phyloP scores from a whole-genome alignment of 805 yeast genomes.

The Yamadazyma endophytica region DNA sequence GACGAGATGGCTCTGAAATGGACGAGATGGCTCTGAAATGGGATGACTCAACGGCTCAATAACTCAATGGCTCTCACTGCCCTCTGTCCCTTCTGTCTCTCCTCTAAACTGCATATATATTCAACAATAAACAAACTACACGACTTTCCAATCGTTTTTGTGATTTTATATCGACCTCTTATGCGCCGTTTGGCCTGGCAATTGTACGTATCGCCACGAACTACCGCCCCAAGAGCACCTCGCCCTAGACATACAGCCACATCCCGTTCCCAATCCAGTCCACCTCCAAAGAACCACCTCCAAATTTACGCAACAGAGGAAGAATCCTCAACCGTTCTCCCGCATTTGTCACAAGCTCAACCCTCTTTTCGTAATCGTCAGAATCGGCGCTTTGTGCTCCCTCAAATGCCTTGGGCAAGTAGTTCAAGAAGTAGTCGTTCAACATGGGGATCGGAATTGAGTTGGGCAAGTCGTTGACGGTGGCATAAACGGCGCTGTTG shows the following conservation, averaged over 20 bases:
- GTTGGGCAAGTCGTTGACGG: constrained; percentile 30
- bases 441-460: constrained; percentile 30
- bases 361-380: constrained; percentile 9
- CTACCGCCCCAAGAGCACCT: background rate
- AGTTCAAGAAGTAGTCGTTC: constrained; percentile 33
- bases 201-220: too few species aligned
- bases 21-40: too few species aligned
- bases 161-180: too few species aligned
- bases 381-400: constrained; percentile 8
- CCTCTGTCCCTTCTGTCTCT: too few species aligned
- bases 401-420: constrained; percentile 19
- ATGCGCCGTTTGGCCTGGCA: too few species aligned
- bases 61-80: too few species aligned
- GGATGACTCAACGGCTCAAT: too few species aligned
- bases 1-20: too few species aligned
- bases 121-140: too few species aligned
- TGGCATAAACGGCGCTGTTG: constrained; percentile 16
- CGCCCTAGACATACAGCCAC: constrained; percentile 12
- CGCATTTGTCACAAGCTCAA: constrained; percentile 20
- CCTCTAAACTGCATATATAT: too few species aligned
- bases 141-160: too few species aligned
- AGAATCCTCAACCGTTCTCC: constrained; percentile 14
- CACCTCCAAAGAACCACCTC: constrained; percentile 23
- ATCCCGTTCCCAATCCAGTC: constrained; percentile 37
- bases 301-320: constrained; percentile 35